These are phyloP conservation scores for Aureobasidium vineae DNA, from an alignment of 2,329 filamentous ascomycete genomes.

Conservation along the genomic window DNA sequence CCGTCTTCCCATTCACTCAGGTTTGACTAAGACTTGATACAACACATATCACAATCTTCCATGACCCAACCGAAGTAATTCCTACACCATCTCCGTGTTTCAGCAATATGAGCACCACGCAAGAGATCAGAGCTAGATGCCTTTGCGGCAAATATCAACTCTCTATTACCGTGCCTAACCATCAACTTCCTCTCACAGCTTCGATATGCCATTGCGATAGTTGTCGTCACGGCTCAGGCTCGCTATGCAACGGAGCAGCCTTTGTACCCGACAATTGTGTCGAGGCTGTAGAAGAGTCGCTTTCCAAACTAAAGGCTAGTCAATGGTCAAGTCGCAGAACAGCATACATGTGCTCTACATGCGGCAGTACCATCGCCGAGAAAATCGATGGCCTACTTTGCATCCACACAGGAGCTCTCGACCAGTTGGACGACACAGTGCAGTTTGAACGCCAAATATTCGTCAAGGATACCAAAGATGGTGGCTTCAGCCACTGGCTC, in stretches of 20 bases:
- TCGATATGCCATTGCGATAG: conserved; percentile 19
- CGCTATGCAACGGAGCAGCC: conserved; percentile 38
- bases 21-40: neutral
- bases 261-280: conserved; percentile 32
- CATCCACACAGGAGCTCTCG: conserved; percentile 38
- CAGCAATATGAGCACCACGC: neutral
- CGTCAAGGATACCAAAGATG: conserved; percentile 40
- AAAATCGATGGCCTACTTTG: conserved; percentile 30
- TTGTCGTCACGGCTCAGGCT: conserved; percentile 8
- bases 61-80: neutral
- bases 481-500: conserved; percentile 41
- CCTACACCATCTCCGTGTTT: no score
- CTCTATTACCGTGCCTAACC: neutral
- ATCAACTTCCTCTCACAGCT: conserved; percentile 7
- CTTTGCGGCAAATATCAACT: conserved; percentile 16
- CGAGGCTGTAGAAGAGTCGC: conserved; percentile 31
- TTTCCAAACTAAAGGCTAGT: conserved; percentile 46
- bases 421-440: conserved; percentile 35
- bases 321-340: conserved; percentile 44
- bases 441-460: conserved; percentile 38
- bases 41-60: neutral
- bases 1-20: no score
- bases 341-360: conserved; percentile 53
- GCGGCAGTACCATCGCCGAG: conserved; percentile 46
- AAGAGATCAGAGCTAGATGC: conserved; percentile 1